Evolutionary conservation across 1,284 basidiomycete species (phyloP).

Genomic region (Kwoniella shivajii): DNA sequence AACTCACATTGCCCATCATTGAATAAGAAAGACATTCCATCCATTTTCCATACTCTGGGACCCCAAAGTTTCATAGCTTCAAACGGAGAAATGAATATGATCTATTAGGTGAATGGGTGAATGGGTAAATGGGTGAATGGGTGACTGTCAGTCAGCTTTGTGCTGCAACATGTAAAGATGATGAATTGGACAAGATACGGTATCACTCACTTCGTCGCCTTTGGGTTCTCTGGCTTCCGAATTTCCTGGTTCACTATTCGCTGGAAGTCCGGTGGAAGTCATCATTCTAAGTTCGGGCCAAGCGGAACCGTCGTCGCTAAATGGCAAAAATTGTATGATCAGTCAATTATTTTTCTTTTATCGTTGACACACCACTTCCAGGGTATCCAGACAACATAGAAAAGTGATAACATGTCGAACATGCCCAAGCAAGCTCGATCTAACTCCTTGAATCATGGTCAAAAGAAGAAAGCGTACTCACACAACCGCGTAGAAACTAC

Average conservation of each 20-base stretch:
- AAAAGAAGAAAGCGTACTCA: constrained; percentile 39
- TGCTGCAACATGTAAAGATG: background rate
- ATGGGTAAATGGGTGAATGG: too few species aligned
- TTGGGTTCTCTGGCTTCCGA: constrained; percentile 68
- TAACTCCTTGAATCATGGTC: too few species aligned
- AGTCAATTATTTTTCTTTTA: too few species aligned
- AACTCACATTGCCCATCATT: constrained; percentile 55
- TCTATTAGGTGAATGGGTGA: too few species aligned
- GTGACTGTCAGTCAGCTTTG: too few species aligned
- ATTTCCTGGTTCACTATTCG: constrained; percentile 65
- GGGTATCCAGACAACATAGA: too few species aligned
- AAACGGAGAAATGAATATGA: constrained; percentile 60
- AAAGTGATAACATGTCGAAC: too few species aligned
- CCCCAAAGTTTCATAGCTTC: constrained; percentile 69
- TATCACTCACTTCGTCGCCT: constrained; percentile 59
- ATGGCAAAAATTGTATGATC: background rate
- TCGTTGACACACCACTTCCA: too few species aligned
- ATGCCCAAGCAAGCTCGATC: too few species aligned
- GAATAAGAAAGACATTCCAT: constrained; percentile 64
- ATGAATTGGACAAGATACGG: background rate
- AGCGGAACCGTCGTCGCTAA: constrained; percentile 33
- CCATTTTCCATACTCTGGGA: constrained; percentile 64
- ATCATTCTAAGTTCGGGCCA: constrained; percentile 69
- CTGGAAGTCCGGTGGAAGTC: constrained; percentile 67
- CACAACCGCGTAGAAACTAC: constrained; percentile 67